Percentiles rank a stretch among this genome's conserved stretches.
These are phyloP conservation scores for Apiospora hydei DNA, from an alignment of 2,329 filamentous ascomycete genomes.

Conservation along the genomic window DNA sequence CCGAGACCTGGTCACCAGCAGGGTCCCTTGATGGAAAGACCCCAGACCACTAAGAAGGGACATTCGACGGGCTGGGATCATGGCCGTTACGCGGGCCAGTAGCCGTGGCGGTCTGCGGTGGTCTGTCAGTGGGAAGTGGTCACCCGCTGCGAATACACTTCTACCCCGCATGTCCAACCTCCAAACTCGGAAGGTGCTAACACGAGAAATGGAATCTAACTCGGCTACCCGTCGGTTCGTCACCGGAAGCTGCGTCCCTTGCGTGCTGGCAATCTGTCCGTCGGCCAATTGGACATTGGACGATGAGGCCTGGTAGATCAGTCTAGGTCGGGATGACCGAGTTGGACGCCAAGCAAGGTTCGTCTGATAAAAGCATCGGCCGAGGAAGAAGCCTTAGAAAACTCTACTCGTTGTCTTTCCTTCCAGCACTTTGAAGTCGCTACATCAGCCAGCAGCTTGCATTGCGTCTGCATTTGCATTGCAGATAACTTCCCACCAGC, in stretches of 20 bases:
- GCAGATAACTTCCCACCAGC: background rate
- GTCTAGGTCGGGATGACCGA: background rate
- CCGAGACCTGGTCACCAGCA: background rate
- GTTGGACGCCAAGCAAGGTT: background rate
- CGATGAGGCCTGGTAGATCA: background rate
- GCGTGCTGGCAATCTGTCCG: background rate
- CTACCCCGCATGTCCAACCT: conserved; percentile 4
- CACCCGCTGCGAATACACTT: background rate
- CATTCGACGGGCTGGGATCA: background rate
- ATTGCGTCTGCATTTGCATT: background rate
- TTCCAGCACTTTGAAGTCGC: background rate
- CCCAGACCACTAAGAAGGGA: too few species aligned
- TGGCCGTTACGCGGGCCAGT: conserved; percentile 5
- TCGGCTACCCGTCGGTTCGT: conserved; percentile 12
- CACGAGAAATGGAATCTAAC: background rate
- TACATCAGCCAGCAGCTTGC: background rate
- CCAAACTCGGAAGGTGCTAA: conserved; percentile 12
- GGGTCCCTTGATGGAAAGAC: background rate
- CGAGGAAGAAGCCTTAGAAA: background rate
- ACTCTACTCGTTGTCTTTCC: background rate
- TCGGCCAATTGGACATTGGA: conserved; percentile 10
- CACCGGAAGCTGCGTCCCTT: conserved; percentile 2
- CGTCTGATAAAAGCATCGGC: background rate
- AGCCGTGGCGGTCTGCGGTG: background rate
- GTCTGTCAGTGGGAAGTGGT: background rate